Conservation (phyloP, 2,329 filamentous ascomycete genomes). For the Microdochium trichocladiopsis region DNA sequence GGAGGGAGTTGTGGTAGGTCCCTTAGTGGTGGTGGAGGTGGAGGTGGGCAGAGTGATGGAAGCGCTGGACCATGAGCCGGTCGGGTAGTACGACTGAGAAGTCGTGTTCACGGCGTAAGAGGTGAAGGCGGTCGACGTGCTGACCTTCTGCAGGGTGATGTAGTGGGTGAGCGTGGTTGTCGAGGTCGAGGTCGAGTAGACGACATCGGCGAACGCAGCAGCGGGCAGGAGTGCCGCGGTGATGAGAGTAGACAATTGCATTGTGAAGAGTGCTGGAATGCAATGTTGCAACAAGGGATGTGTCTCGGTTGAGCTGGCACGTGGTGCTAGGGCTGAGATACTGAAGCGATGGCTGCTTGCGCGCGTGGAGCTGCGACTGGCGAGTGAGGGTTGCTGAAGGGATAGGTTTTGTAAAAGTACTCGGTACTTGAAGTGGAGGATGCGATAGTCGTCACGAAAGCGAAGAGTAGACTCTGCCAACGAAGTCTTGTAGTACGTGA, state of each 20-base stretch:
- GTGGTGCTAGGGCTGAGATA: background rate
- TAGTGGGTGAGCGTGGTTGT: background rate
- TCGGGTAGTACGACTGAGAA: background rate
- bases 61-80: background rate
- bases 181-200: background rate
- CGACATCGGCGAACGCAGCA: background rate
- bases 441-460: background rate
- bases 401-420: background rate
- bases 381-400: background rate
- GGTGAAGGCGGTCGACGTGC: background rate
- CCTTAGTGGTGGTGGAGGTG: background rate
- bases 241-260: background rate
- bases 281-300: background rate
- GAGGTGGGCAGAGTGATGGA: background rate
- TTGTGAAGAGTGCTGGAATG: background rate
- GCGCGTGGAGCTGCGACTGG: slow-evolving; percentile 1
- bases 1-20: background rate
- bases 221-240: background rate
- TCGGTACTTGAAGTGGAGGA: background rate
- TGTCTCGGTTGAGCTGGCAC: background rate
- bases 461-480: background rate
- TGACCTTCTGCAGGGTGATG: background rate
- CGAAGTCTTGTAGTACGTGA: background rate
- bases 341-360: background rate
- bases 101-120: background rate